Base-by-base conservation (phyloP, 305 asterid species). In the Galium porrigens region DNA sequence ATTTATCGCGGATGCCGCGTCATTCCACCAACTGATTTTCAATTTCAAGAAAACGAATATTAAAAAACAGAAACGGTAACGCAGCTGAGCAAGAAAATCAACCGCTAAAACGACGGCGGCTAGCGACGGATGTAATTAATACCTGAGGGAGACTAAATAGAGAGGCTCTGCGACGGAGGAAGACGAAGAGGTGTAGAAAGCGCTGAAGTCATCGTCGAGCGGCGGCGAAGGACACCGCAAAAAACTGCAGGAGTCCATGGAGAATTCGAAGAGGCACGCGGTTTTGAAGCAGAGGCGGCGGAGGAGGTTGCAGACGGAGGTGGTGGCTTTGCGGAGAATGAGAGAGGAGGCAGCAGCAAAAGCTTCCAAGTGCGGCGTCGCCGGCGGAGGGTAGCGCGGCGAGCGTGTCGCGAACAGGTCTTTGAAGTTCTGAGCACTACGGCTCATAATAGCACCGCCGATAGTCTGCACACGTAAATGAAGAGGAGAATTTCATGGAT, bases 231-330 rank as follows among this genome's bases (percentile, higher is more conserved):
- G 3, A 4, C 0, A 12, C 6, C 5, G 6, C 59, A 48, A 74
- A 25, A 70, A 59, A 4, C 7, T 6, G 42, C 42, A 8, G 11
- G 1, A 6, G 9, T 69, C 78, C 78, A 77, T 73, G 25, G 64
- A 39, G 10, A 54, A 41, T 14, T 68, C 46, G 32, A 72, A 39
- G 37, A 65, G 62, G 20, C 55, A 33, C 6, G 69, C 72, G 69
- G 77, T 65, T 65, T 56, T 68, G 59, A 20, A 61, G 52, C 61
- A 20, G 29, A 72, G 34, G 9, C 68, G 66, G n/a, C 48, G 58
- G 69, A 72, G 57, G 49, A 55, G 41, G 1, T 65, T 63, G 17
- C 67, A 8, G 0, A 42, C 37, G 6, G 56, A 41, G 17, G 62
- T 6, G 44, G 64, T 57, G 20, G 62, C 62, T 30, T 32, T 32